Percentiles rank a stretch among this genome's conserved stretches.
Evolutionary conservation across 2,329 filamentous ascomycete species (phyloP).

Genomic region (Curvularia sp.): DNA sequence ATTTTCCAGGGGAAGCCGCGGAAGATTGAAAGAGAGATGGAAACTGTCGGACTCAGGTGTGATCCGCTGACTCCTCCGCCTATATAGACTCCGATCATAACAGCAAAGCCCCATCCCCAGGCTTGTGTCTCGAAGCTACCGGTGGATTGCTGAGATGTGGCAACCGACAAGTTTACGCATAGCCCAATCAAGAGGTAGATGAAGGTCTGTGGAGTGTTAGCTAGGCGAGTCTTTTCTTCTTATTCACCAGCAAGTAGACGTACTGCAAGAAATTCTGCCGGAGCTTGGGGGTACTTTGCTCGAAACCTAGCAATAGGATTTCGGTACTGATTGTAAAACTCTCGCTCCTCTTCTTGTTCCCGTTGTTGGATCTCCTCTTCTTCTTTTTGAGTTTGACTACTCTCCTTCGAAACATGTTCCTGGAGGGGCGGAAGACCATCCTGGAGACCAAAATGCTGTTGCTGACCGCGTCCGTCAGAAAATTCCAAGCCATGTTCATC

Average conservation of each 20-base stretch:
- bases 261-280: slow-evolving; percentile 62
- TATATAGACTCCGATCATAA: slow-evolving; percentile 59
- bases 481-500: slow-evolving; percentile 33
- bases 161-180: slow-evolving; percentile 57
- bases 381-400: slow-evolving; percentile 45
- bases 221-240: not conserved
- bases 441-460: slow-evolving; percentile 52
- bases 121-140: slow-evolving; percentile 41
- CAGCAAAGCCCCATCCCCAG: slow-evolving; percentile 61
- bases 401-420: slow-evolving; percentile 33
- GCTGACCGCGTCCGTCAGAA: slow-evolving; percentile 17
- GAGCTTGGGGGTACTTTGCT: slow-evolving; percentile 59
- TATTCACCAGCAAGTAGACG: not conserved
- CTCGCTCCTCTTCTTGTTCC: slow-evolving; percentile 55
- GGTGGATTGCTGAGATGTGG: slow-evolving; percentile 54
- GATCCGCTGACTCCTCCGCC: slow-evolving; percentile 57
- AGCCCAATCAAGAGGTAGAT: slow-evolving; percentile 55
- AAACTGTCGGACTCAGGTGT: slow-evolving; percentile 58
- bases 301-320: slow-evolving; percentile 61
- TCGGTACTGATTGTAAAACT: slow-evolving; percentile 58
- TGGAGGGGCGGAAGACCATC: slow-evolving; percentile 53
- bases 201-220: slow-evolving; percentile 27
- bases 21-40: slow-evolving; percentile 56
- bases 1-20: slow-evolving; percentile 66
- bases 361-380: slow-evolving; percentile 48